Evolutionary conservation across 1,284 basidiomycete species (phyloP), one percentile per base, ranked within the genome.

Genomic region (Naganishia liquefaciens): DNA sequence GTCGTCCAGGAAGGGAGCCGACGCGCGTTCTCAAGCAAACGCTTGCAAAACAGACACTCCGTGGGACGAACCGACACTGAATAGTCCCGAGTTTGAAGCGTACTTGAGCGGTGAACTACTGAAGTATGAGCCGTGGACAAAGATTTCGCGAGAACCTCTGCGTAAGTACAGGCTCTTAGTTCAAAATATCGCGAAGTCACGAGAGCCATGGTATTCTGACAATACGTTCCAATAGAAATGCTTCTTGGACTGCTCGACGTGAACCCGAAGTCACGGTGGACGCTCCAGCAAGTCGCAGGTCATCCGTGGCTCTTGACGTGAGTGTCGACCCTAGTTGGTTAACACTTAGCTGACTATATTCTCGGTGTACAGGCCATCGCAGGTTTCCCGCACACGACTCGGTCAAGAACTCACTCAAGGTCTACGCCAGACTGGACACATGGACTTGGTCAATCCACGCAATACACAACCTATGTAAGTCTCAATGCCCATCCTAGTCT

Each of bases 61-160:
- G 1, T 99, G 95, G 95, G 95, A 98, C 74, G 90, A 96, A 74
- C 93, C 95, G 3, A 93, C 93, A 0, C 74, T 78, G 0, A 82
- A 83, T 23, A 91, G 89, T 68, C 84, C 86, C 2, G 95, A 99
- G 77, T 99, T 86, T 75, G 75, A 79, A 28, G 84, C 86, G 7
- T 99, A 90, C 76, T 74, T 89, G 2, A 83, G 83, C 0, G 93
- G 93, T 2, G 81, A 88, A 61, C 85, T 95, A 60, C 87, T 91
- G 69, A 75, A 84, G 9, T 86, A 91, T 70, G 82, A 83, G 3
- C 95, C 95, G 0, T 99, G 95, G 95, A 85, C 82, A 66, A 81
- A 86, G 19, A 85, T 98, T 57, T 79, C 82, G 19, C 74, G 78
- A 1, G 82, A 85, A 55, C 84, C 85, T 0, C 80, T 88, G 27